phyloP scores from a whole-genome alignment of 306 rosid species.

The Trifolium pratense region DNA sequence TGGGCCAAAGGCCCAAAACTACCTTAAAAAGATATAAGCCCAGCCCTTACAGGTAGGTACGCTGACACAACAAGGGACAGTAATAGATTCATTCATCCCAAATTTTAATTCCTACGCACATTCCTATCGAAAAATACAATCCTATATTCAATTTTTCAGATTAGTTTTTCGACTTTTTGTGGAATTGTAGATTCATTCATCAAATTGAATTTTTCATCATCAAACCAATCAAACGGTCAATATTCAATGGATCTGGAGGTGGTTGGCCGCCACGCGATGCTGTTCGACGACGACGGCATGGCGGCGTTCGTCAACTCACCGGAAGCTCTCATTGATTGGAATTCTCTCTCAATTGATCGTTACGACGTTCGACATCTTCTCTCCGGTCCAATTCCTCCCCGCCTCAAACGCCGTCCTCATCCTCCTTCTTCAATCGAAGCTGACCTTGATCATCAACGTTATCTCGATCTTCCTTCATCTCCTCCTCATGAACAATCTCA shows the following conservation, averaged over 20 bases:
- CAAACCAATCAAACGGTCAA: conserved; percentile 16
- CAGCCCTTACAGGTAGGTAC: not conserved
- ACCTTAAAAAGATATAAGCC: no score
- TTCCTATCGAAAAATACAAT: no score
- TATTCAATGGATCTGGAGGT: conserved; percentile 70
- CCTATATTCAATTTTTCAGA: no score
- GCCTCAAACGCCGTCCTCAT: conserved; percentile 62
- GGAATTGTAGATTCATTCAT: not conserved
- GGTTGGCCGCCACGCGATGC: conserved; percentile 78
- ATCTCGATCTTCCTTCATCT: conserved; percentile 72
- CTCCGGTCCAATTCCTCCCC: conserved; percentile 65
- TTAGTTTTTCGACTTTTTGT: no score
- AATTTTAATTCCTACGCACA: no score
- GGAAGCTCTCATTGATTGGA: conserved; percentile 85
- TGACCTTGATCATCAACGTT: conserved; percentile 68
- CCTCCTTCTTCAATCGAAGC: conserved; percentile 47
- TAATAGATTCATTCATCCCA: not conserved
- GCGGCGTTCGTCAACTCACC: conserved; percentile 76
- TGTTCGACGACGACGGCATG: conserved; percentile 81
- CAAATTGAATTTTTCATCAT: not conserved
- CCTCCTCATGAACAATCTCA: conserved; percentile 21
- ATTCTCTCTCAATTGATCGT: conserved; percentile 85
- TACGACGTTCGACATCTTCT: conserved; percentile 94
- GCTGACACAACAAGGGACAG: not conserved
- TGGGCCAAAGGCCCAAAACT: no score